Percentiles rank a stretch among this genome's conserved stretches.
phyloP scores from a whole-genome alignment of 371 early-diverging fungal species.

The Choanephora cucurbitarum region DNA sequence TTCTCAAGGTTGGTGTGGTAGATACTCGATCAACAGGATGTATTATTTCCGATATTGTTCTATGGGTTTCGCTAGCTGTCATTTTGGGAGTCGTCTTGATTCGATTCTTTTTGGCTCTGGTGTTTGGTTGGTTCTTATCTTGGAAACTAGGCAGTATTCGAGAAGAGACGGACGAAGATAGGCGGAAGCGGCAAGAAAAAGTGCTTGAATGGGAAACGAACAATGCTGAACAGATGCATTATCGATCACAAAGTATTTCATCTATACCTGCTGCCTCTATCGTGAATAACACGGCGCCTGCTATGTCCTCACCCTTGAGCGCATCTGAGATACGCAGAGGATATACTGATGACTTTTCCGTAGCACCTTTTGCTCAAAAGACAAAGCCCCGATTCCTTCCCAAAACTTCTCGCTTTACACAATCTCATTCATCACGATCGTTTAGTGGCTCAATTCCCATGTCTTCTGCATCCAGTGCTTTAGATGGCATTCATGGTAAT shows the following conservation, averaged over 20 bases:
- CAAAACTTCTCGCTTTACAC: constrained; percentile 49
- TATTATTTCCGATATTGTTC: constrained; percentile 75
- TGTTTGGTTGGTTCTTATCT: constrained; percentile 82
- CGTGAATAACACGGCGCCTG: background rate
- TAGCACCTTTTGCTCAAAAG: constrained; percentile 5
- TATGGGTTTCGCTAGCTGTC: constrained; percentile 76
- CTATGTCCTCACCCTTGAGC: background rate
- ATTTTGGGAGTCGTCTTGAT: constrained; percentile 79
- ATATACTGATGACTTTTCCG: background rate
- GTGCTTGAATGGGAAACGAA: constrained; percentile 70
- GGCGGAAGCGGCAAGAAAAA: constrained; percentile 53
- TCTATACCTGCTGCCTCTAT: constrained; percentile 19
- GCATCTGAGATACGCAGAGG: background rate
- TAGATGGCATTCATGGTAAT: constrained; percentile 3
- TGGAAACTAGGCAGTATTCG: constrained; percentile 74
- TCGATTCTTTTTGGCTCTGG: constrained; percentile 80
- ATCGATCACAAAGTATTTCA: constrained; percentile 36
- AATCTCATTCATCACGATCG: constrained; percentile 27
- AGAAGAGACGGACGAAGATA: constrained; percentile 65
- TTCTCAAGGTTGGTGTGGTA: constrained; percentile 76
- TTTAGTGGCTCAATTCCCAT: constrained; percentile 4
- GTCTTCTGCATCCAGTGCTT: background rate
- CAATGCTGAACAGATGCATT: constrained; percentile 62
- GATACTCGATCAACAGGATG: constrained; percentile 78
- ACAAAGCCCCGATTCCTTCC: constrained; percentile 38